Evolutionary conservation across 163 green algal species (phyloP), one percentile per base, ranked within the genome.

Genomic region (Volvox carteri): DNA sequence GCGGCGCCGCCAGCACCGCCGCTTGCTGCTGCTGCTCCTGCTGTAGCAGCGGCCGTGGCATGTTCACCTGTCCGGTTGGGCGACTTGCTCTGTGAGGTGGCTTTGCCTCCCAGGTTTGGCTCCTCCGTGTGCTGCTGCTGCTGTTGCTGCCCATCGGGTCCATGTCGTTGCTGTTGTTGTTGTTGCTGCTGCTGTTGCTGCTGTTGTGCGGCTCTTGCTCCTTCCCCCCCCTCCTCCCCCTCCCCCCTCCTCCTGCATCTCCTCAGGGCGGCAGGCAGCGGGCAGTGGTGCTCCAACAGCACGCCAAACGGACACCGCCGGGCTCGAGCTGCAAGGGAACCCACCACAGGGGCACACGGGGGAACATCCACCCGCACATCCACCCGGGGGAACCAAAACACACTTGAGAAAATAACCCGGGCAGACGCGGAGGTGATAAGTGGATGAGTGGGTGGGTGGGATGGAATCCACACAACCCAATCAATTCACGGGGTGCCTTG

Each of bases 281-380:
- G 96, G 91, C 95, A 97, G 85, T 97, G 95, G 25, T 91, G 77
- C 23, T 94, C 76, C 3, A 98, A 92, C 50, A 98, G 88, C 21
- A 94, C 30, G 0, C 62, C 87, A 79, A 92, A 97, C 0, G 92
- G 93, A 76, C 95, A 97, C 25, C 77, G 93, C 39, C 60, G n/a
- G 0, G 84, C 92, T 9, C 93, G 84, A 11, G 48, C 92, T 95
- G 91, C 39, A 9, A 44, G 65, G 30, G 65, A 44, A 65, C 25
- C 8, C 3, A 65, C 28, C 28, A 65, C 54, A n/a, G n/a, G n/a
- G n/a, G n/a, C n/a, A n/a, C n/a, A n/a, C n/a, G n/a, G n/a, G n/a
- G n/a, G n/a, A n/a, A n/a, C n/a, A n/a, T n/a, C n/a, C n/a, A n/a
- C n/a, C n/a, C n/a, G n/a, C n/a, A n/a, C n/a, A n/a, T n/a, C n/a